Percentiles rank a stretch among this genome's conserved stretches.
phyloP scores from a whole-genome alignment of 345 rosid genomes.

The Salix purpurea region DNA sequence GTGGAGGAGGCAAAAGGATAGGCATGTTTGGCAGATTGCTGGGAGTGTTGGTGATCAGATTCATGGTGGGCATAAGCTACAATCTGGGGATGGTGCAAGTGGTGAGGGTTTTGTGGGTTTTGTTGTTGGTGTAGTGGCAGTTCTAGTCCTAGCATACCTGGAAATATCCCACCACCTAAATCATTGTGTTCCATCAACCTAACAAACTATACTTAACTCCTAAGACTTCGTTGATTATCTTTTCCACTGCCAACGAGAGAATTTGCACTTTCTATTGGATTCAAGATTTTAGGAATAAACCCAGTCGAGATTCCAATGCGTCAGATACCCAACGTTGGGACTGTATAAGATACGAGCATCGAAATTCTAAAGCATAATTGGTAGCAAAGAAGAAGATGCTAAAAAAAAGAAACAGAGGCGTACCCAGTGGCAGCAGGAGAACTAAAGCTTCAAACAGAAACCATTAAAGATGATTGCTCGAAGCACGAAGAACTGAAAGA shows the following conservation, averaged over 20 bases:
- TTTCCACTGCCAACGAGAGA: not conserved
- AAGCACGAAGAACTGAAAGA: not conserved
- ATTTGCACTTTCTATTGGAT: not conserved
- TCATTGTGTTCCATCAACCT: constrained; percentile 61
- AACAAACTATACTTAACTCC: not conserved
- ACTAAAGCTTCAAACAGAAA: not conserved
- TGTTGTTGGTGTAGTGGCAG: constrained; percentile 58
- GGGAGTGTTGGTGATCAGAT: constrained; percentile 40
- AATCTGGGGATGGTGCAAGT: constrained; percentile 53
- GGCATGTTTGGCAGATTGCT: constrained; percentile 36
- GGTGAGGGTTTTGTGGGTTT: constrained; percentile 27
- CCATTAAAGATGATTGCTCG: constrained; percentile 7
- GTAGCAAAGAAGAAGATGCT: not conserved
- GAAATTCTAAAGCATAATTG: not conserved
- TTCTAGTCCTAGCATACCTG: constrained; percentile 73
- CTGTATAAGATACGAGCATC: not conserved
- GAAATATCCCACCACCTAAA: constrained; percentile 54
- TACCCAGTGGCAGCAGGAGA: constrained; percentile 1
- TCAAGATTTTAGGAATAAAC: not conserved
- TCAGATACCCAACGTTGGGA: not conserved
- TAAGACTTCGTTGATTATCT: not conserved
- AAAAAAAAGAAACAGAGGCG: not conserved
- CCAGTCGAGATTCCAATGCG: not conserved
- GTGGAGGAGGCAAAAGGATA: constrained; percentile 34
- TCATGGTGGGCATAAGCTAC: constrained; percentile 42